Conservation (phyloP, 1,139 yeast genomes). For the Diutina scorzettiae region DNA sequence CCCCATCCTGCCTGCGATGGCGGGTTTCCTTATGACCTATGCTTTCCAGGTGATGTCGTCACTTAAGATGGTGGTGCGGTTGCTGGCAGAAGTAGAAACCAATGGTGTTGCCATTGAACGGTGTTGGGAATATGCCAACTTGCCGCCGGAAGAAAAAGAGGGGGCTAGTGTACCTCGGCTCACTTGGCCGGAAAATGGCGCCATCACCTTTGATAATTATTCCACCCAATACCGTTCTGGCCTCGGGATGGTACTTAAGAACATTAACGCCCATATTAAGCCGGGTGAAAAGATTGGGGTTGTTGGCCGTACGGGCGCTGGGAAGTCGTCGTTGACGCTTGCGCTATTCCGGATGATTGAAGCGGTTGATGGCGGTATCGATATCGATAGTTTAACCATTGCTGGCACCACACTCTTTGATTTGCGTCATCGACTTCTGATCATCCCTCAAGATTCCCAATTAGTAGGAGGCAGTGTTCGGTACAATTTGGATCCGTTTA, state of each 20-base stretch:
- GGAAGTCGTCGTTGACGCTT: constrained; percentile 26
- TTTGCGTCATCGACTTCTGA: constrained; percentile 42
- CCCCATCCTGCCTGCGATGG: constrained; percentile 52
- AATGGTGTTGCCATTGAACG: constrained; percentile 70
- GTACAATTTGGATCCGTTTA: constrained; percentile 50
- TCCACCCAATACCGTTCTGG: constrained; percentile 24
- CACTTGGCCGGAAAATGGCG: constrained; percentile 23
- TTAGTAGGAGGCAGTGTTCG: constrained; percentile 52
- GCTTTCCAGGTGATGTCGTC: constrained; percentile 53
- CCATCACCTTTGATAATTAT: constrained; percentile 19
- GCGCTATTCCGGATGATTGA: constrained; percentile 29
- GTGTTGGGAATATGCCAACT: constrained; percentile 55
- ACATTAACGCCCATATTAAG: constrained; percentile 17
- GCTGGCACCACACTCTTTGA: constrained; percentile 35
- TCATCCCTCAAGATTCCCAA: constrained; percentile 63
- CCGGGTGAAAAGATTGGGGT: constrained; percentile 27
- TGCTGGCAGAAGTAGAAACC: constrained; percentile 64
- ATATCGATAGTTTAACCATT: constrained; percentile 40
- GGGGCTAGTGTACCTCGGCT: constrained; percentile 13
- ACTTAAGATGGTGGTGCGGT: constrained; percentile 49
- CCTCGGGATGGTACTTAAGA: constrained; percentile 24
- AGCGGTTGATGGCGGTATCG: constrained; percentile 18
- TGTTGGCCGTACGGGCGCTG: constrained; percentile 33
- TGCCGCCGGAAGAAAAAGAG: constrained; percentile 42
- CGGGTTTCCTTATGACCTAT: constrained; percentile 65